phyloP scores from a whole-genome alignment of 2,329 filamentous ascomycete species.

The Coniochaeta pulveracea region DNA sequence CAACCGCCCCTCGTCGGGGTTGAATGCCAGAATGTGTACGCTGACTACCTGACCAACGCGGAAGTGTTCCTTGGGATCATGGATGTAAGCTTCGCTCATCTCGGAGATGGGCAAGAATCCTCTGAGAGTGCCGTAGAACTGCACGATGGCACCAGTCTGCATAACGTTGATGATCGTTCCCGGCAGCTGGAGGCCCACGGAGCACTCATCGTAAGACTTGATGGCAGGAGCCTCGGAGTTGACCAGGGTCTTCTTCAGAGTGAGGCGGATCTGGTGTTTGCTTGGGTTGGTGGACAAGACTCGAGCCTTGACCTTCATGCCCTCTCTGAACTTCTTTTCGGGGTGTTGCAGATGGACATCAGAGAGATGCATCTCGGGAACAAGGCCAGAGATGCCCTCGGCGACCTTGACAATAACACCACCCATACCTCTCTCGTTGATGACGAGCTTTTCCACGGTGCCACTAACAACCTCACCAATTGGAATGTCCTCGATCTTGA shows the following conservation, averaged over 20 bases:
- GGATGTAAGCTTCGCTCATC: slow-evolving; percentile 96
- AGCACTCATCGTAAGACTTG: slow-evolving; percentile 63
- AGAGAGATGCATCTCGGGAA: slow-evolving; percentile 78
- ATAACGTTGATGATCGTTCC: slow-evolving; percentile 81
- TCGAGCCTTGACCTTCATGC: slow-evolving; percentile 71
- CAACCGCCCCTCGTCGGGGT: slow-evolving; percentile 59
- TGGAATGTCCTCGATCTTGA: slow-evolving; percentile 83
- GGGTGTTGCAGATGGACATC: slow-evolving; percentile 83
- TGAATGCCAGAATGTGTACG: slow-evolving; percentile 75
- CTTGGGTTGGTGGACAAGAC: slow-evolving; percentile 69
- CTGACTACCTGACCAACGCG: slow-evolving; percentile 81
- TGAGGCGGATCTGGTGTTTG: slow-evolving; percentile 73
- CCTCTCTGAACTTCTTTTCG: slow-evolving; percentile 91
- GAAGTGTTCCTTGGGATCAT: slow-evolving; percentile 83
- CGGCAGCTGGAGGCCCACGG: slow-evolving; percentile 64
- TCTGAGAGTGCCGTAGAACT: slow-evolving; percentile 76
- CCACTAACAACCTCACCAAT: slow-evolving; percentile 73
- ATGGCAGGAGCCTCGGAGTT: slow-evolving; percentile 79
- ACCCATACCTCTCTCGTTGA: slow-evolving; percentile 66
- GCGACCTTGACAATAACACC: slow-evolving; percentile 76
- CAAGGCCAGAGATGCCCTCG: slow-evolving; percentile 80
- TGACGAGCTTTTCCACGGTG: slow-evolving; percentile 72
- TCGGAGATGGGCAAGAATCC: slow-evolving; percentile 89
- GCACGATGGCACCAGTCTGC: slow-evolving; percentile 70
- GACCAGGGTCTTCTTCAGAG: slow-evolving; percentile 86